Evolutionary conservation across 495 filamentous ascomycete species (phyloP).

Genomic region (Lindgomyces ingoldianus): DNA sequence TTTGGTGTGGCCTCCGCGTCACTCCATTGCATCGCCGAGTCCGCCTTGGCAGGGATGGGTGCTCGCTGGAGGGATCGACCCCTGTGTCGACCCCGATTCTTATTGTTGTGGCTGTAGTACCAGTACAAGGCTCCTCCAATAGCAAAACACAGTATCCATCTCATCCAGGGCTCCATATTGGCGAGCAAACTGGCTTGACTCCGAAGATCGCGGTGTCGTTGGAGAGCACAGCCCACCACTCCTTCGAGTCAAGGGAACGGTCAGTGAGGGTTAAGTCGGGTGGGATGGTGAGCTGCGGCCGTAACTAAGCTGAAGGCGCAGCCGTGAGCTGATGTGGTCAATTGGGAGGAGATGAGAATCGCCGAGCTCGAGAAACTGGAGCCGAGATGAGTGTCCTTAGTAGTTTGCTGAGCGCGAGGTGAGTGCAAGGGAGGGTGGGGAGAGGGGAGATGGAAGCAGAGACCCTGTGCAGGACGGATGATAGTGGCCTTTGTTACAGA

Average conservation of each 20-base stretch:
- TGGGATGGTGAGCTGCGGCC: neutral
- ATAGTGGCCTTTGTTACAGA: neutral
- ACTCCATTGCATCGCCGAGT: neutral
- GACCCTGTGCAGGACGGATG: neutral
- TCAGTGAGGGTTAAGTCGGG: neutral
- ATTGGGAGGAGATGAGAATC: neutral
- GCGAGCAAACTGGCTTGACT: neutral
- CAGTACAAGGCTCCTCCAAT: slow-evolving; percentile 28
- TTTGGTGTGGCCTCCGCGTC: slow-evolving; percentile 28
- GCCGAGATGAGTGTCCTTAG: neutral
- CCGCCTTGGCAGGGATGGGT: neutral
- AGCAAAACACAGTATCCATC: slow-evolving; percentile 37
- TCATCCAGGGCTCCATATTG: slow-evolving; percentile 25
- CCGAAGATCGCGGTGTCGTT: neutral
- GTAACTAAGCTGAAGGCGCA: neutral
- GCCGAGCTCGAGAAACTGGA: neutral
- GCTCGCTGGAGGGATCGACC: slow-evolving; percentile 12
- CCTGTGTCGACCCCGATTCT: slow-evolving; percentile 1
- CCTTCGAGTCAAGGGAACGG: neutral
- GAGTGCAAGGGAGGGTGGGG: neutral
- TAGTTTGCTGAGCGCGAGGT: neutral
- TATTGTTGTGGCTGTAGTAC: slow-evolving; percentile 34
- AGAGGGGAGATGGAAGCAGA: neutral
- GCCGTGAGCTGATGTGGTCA: neutral
- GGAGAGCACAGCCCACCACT: neutral